Evolutionary conservation across 768 basidiomycete genomes (phyloP).

Genomic region (Leccinellum rugosiceps): DNA sequence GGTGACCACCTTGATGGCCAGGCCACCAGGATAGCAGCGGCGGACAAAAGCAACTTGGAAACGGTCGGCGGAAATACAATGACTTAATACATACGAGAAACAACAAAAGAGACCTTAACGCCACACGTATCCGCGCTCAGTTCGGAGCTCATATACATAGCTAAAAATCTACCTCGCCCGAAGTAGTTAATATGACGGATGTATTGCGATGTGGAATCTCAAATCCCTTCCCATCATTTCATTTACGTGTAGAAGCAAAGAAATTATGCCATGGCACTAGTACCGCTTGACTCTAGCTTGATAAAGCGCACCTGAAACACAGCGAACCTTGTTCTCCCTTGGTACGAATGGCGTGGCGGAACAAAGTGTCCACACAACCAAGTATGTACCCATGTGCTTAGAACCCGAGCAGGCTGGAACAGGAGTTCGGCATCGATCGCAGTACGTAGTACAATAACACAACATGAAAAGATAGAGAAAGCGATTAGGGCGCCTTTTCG

Average conservation of each 20-base stretch:
- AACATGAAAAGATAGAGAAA: neutral
- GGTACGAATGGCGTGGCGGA: neutral
- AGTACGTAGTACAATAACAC: slow-evolving; percentile 1
- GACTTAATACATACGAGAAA: neutral
- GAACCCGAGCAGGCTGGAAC: neutral
- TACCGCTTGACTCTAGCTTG: neutral
- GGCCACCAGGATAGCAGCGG: too few relatives aligned
- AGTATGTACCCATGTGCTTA: neutral
- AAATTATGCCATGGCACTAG: neutral
- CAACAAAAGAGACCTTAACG: neutral
- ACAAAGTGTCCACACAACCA: neutral
- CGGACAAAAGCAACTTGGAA: neutral
- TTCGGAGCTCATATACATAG: neutral
- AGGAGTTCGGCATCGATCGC: neutral
- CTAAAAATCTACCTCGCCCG: neutral
- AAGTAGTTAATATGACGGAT: neutral
- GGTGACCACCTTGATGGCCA: neutral
- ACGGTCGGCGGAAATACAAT: neutral
- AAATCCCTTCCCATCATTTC: neutral
- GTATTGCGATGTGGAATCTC: neutral
- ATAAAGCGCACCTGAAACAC: neutral
- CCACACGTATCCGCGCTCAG: neutral
- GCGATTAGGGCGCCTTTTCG: slow-evolving; percentile 21
- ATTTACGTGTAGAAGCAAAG: neutral
- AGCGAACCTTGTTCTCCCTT: neutral